phyloP scores from a whole-genome alignment of 2,329 filamentous ascomycete species.

The Cordyceps militaris region DNA sequence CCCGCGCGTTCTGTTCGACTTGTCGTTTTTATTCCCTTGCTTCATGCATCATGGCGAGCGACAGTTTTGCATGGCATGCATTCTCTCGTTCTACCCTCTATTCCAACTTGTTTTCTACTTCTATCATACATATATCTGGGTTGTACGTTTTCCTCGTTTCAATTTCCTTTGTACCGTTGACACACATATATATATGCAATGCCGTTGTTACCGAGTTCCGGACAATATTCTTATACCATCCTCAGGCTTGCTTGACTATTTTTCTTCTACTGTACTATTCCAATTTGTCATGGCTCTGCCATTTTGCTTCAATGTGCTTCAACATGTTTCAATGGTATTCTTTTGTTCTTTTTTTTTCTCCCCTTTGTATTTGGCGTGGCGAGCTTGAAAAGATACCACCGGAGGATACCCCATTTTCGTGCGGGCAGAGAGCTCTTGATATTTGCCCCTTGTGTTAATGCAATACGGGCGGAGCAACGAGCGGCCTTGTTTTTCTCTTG shows the following conservation, averaged over 20 bases:
- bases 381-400: neutral
- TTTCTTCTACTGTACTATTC: conserved; percentile 7
- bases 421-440: neutral
- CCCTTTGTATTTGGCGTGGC: neutral
- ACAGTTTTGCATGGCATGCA: conserved; percentile 8
- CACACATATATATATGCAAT: neutral
- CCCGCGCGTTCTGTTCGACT: neutral
- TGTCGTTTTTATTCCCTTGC: neutral
- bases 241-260: neutral
- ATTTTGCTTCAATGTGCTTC: neutral
- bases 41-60: conserved; percentile 2
- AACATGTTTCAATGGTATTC: too few relatives aligned
- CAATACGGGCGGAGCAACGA: neutral
- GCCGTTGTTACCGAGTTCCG: neutral
- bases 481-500: neutral
- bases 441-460: neutral
- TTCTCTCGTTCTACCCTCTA: neutral
- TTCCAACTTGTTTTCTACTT: neutral
- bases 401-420: conserved; percentile 11
- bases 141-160: neutral
- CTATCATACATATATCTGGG: neutral
- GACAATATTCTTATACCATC: neutral
- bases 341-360: neutral
- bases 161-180: neutral
- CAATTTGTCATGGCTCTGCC: neutral